phyloP scores from a whole-genome alignment of 2,329 filamentous ascomycete genomes.

The Aspergillus awamori region DNA sequence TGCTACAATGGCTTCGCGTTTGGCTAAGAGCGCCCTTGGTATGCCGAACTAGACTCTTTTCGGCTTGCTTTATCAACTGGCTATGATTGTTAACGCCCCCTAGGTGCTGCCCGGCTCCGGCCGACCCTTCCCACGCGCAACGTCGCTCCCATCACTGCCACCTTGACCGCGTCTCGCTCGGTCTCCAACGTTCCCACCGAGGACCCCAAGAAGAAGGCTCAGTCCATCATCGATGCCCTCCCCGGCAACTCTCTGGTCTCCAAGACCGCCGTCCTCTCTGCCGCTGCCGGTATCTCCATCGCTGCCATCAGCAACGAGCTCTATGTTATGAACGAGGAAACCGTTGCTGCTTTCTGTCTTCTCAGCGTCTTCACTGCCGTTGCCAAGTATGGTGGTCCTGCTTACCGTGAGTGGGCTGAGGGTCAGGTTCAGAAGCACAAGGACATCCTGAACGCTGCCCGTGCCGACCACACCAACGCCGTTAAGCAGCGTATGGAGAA shows the following conservation, averaged over 20 bases:
- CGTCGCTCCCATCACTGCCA: conserved; percentile 72
- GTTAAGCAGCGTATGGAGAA: conserved; percentile 93
- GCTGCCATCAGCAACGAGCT: conserved; percentile 99
- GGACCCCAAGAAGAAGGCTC: conserved; percentile 95
- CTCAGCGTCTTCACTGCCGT: conserved; percentile 89
- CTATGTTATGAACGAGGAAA: conserved; percentile 99
- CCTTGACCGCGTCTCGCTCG: conserved; percentile 68
- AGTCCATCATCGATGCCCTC: conserved; percentile 89
- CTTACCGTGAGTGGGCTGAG: conserved; percentile 91
- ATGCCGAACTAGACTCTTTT: conserved; percentile 53
- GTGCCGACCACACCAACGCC: conserved; percentile 91
- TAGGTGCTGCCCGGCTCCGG: conserved; percentile 90
- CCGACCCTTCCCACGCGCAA: conserved; percentile 74
- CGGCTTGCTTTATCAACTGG: conserved; percentile 18
- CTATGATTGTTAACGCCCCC: conserved; percentile 39
- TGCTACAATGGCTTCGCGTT: conserved; percentile 93
- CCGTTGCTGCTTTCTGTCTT: conserved; percentile 89
- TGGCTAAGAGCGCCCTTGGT: conserved; percentile 95
- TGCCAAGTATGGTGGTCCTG: conserved; percentile 89
- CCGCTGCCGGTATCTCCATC: conserved; percentile 83
- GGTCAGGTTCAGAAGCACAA: conserved; percentile 88
- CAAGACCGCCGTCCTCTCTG: conserved; percentile 96
- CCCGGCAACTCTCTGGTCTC: conserved; percentile 90
- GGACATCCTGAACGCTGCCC: conserved; percentile 90
- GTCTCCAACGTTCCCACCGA: conserved; percentile 77